A percentile compares a stretch with the other conserved stretches of the same genome.
Evolutionary conservation across 2,329 filamentous ascomycete genomes (phyloP).

Genomic region (Claviceps purpurea): DNA sequence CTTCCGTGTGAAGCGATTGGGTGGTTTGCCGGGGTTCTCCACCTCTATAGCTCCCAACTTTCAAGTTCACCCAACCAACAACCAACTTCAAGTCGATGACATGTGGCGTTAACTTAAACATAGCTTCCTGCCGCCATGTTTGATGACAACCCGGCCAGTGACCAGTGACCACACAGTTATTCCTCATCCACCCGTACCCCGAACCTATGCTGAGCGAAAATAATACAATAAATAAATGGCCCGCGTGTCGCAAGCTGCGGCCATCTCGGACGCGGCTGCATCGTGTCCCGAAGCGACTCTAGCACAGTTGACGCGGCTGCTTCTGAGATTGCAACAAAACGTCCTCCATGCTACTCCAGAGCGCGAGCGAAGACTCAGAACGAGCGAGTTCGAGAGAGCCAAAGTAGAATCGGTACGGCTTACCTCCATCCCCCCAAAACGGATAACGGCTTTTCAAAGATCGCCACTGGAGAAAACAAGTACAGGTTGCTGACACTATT

Average conservation of each 20-base stretch:
- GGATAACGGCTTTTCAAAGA: neutral
- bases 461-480: neutral
- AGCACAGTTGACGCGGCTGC: conserved; percentile 47
- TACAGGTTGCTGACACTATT: neutral
- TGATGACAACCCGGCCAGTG: neutral
- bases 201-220: neutral
- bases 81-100: neutral
- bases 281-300: conserved; percentile 16
- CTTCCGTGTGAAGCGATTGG: neutral
- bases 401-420: conserved; percentile 30
- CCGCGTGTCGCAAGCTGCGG: neutral
- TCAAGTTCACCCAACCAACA: neutral
- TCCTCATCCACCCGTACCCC: neutral
- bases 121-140: neutral
- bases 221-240: neutral
- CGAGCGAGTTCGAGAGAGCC: conserved; percentile 51
- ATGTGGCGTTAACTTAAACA: conserved; percentile 1
- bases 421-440: neutral
- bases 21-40: neutral
- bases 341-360: conserved; percentile 50
- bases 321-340: conserved; percentile 51
- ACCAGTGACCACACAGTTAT: neutral
- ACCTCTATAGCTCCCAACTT: neutral
- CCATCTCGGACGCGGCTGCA: neutral
- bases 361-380: conserved; percentile 41